These are phyloP conservation scores for Hydnum rufescens DNA, from an alignment of 768 basidiomycete genomes.

Conservation along the genomic window DNA sequence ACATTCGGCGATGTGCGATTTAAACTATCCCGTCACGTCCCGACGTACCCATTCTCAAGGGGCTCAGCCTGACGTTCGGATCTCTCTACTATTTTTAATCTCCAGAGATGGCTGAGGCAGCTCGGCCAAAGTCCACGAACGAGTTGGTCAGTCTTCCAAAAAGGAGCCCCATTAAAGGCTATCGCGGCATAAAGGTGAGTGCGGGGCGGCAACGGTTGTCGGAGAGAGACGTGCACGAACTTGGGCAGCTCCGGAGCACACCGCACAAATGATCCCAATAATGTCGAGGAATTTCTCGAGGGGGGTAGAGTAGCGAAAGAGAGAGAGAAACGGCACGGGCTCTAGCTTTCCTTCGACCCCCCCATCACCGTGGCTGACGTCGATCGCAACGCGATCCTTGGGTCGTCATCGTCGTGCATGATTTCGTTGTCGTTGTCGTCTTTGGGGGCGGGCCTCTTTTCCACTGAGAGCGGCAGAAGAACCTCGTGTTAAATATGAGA, in stretches of 20 bases:
- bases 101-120: not conserved
- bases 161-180: slow-evolving; percentile 17
- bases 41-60: slow-evolving; percentile 58
- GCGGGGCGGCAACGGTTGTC: too few species aligned
- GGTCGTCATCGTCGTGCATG: too few species aligned
- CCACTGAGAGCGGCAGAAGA: too few species aligned
- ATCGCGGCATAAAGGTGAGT: not conserved
- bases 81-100: slow-evolving; percentile 16
- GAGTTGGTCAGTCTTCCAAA: slow-evolving; percentile 17
- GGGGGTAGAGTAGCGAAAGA: slow-evolving; percentile 22
- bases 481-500: too few species aligned
- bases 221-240: too few species aligned
- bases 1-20: slow-evolving; percentile 51
- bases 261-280: slow-evolving; percentile 23
- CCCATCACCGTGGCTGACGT: too few species aligned
- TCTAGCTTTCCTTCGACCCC: too few species aligned
- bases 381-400: too few species aligned
- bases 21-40: slow-evolving; percentile 76
- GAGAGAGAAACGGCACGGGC: slow-evolving; percentile 15
- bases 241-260: slow-evolving; percentile 19
- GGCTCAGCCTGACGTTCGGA: slow-evolving; percentile 40
- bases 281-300: slow-evolving; percentile 18
- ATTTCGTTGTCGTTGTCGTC: too few species aligned
- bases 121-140: slow-evolving; percentile 10
- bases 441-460: too few species aligned